phyloP scores from a whole-genome alignment of 495 filamentous ascomycete genomes.

The Poronia punctata region DNA sequence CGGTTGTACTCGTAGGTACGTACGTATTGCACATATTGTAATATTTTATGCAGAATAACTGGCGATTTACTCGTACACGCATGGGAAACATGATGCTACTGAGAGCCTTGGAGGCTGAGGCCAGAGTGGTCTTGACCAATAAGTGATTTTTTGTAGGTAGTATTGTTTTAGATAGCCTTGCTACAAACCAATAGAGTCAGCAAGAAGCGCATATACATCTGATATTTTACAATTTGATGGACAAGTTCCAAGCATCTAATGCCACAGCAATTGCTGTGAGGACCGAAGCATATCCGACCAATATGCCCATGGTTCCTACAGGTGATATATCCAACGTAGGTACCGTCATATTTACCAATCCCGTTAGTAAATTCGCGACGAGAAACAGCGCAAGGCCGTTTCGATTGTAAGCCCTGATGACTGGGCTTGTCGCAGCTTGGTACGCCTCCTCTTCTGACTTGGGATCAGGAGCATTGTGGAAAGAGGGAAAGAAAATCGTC shows the following conservation, averaged over 20 bases:
- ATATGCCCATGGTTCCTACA: slow-evolving; percentile 59
- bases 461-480: slow-evolving; percentile 48
- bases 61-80: no score
- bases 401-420: slow-evolving; percentile 77
- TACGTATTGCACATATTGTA: no score
- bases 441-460: slow-evolving; percentile 53
- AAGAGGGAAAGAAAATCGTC: slow-evolving; percentile 63
- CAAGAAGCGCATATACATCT: no score
- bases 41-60: no score
- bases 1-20: no score
- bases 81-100: no score
- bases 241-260: slow-evolving; percentile 65
- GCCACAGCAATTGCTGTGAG: slow-evolving; percentile 61
- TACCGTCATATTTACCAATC: slow-evolving; percentile 77
- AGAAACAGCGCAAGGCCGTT: slow-evolving; percentile 86
- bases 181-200: no score
- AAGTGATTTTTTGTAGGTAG: no score
- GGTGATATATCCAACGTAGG: slow-evolving; percentile 66
- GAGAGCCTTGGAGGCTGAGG: no score
- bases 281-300: slow-evolving; percentile 62
- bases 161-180: no score
- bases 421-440: slow-evolving; percentile 60
- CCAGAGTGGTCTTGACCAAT: no score
- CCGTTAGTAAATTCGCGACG: slow-evolving; percentile 81
- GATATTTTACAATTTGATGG: slow-evolving; percentile 69